Evolutionary conservation across 345 rosid genomes (phyloP), one percentile per base, ranked within the genome.

Genomic region (Carallia brachiata): DNA sequence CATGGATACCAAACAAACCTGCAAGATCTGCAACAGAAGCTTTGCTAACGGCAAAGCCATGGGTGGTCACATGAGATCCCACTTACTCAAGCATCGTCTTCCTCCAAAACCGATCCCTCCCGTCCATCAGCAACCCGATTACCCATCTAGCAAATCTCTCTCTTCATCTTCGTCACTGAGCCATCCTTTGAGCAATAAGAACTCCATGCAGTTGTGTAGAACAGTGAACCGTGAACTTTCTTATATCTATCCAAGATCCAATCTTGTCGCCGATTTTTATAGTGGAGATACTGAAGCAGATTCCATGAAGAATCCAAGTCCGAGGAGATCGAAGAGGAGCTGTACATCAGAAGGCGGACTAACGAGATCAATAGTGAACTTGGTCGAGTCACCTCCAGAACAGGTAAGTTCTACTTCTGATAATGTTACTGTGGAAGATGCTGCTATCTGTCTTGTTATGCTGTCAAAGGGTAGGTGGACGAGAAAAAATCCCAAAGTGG

Each of bases 1-100:
- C 18, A 80, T 84, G 82, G 85, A 84, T 30, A 52, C 68, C 6
- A 63, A 71, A 31, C 67, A 75, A 62, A 66, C 73, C 64, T 87
- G 92, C 75, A 80, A 67, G 81, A 87, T 85, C 88, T 87, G 92
- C 65, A 70, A 63, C 80, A 76, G 76, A 58, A 69, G 81, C 36
- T 85, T 87, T 48, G 78, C 84, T 18, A 85, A 77, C 65, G 88
- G 92, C 40, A 87, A 85, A 79, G 92, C 92, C 76, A 79, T 87
- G 88, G 92, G 92, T 28, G 92, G 89, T 17, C 92, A 85, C 74
- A 79, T 85, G 89, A 85, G 86, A 82, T 85, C 89, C 71, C 89
- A 87, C 72, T 34, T 78, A 0, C 82, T 79, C 4, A 84, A 79
- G 65, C 81, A 77, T n/a, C 88, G 84, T 1, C 57, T 86, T 36